A percentile compares a stretch with the other conserved stretches of the same genome.
These are phyloP conservation scores for Aaosphaeria pasadenensis DNA, from an alignment of 2,329 filamentous ascomycete species.

Conservation along the genomic window DNA sequence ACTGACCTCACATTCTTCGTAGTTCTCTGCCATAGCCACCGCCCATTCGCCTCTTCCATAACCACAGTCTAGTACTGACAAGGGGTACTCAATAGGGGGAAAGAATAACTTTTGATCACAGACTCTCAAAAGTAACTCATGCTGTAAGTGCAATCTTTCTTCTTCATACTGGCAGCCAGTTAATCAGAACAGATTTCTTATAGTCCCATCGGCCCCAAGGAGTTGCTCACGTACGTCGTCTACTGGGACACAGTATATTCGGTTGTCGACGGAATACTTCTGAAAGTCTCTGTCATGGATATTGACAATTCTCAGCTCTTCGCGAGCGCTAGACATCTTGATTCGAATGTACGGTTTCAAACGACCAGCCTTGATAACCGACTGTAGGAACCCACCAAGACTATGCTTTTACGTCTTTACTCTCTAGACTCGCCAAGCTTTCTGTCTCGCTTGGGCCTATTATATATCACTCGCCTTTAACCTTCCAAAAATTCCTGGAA, in stretches of 20 bases:
- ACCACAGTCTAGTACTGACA: slow-evolving; percentile 37
- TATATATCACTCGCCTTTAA: no score
- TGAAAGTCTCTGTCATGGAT: slow-evolving; percentile 39
- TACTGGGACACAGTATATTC: slow-evolving; percentile 39
- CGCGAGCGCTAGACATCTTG: slow-evolving; percentile 6
- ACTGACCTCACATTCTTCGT: slow-evolving; percentile 36
- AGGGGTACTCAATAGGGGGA: slow-evolving; percentile 26
- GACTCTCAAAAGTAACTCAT: slow-evolving; percentile 29
- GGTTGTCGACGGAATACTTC: slow-evolving; percentile 34
- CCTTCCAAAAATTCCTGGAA: no score
- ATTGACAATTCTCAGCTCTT: slow-evolving; percentile 19
- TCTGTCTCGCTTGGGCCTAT: no score
- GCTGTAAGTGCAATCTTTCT: slow-evolving; percentile 32
- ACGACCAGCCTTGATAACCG: no score
- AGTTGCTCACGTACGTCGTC: slow-evolving; percentile 24
- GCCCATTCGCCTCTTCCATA: slow-evolving; percentile 40
- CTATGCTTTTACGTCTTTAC: no score
- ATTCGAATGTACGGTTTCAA: no score
- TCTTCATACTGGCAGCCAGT: slow-evolving; percentile 31
- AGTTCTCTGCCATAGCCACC: slow-evolving; percentile 35
- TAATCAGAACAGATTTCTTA: slow-evolving; percentile 1
- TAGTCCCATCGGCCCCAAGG: background rate
- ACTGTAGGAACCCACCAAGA: no score
- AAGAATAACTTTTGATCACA: slow-evolving; percentile 29
- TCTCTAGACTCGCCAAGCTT: no score